phyloP scores from a whole-genome alignment of 2,329 filamentous ascomycete genomes.

The Trichoderma aggressivum region DNA sequence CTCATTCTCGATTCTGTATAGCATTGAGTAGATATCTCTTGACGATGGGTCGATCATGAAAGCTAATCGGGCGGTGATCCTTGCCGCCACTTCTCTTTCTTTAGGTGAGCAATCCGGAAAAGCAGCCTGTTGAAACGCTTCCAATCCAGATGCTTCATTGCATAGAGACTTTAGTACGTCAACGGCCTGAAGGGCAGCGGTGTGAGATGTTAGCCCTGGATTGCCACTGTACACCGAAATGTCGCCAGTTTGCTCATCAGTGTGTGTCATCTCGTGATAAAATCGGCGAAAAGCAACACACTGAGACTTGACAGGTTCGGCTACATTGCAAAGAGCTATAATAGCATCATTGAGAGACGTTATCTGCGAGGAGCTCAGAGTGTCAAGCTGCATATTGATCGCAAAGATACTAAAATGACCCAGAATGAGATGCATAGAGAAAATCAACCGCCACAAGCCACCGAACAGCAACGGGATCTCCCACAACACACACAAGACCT shows the following conservation, averaged over 20 bases:
- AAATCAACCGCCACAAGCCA: no score
- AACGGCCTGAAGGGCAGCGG: neutral
- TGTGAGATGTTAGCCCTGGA: neutral
- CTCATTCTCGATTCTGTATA: neutral
- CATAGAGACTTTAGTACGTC: neutral
- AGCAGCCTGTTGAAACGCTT: neutral
- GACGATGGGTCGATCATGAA: neutral
- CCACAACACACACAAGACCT: neutral
- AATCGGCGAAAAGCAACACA: neutral
- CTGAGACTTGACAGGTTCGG: neutral
- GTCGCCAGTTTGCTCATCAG: neutral
- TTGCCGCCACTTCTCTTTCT: neutral
- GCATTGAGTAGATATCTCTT: neutral
- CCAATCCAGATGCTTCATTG: neutral
- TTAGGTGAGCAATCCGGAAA: neutral
- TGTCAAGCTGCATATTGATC: neutral
- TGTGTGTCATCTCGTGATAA: neutral
- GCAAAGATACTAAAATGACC: neutral
- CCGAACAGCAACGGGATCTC: neutral
- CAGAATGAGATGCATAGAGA: neutral
- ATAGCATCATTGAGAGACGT: neutral
- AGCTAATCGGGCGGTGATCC: neutral
- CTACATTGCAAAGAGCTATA: neutral
- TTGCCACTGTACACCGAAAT: neutral
- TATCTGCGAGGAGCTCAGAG: neutral